These are phyloP conservation scores for Carallia pectinifolia DNA, from an alignment of 345 rosid species.

Conservation along the genomic window DNA sequence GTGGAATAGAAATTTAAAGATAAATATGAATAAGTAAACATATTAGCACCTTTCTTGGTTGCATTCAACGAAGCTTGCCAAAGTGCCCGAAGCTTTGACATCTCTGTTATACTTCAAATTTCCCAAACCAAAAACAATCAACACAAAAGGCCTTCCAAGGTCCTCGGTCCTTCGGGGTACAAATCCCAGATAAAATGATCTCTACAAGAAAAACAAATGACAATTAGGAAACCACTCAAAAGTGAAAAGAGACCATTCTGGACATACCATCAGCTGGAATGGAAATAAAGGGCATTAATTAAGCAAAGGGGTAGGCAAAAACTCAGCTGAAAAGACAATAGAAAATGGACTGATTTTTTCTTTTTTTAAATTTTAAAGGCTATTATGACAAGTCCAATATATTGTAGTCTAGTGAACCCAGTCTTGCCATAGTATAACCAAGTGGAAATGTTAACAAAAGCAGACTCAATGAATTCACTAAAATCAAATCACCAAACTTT, in stretches of 20 bases:
- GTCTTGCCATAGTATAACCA: too few species aligned
- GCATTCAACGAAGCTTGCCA: constrained; percentile 81
- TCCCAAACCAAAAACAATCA: neutral
- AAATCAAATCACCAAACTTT: too few species aligned
- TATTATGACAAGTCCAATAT: too few species aligned
- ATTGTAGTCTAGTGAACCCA: too few species aligned
- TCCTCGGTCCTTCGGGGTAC: too few species aligned
- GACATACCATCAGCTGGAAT: too few species aligned
- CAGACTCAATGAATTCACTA: neutral
- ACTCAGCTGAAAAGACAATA: neutral
- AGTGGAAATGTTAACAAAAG: neutral
- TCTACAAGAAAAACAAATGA: neutral
- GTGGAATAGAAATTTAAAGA: neutral
- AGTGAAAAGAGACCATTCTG: too few species aligned
- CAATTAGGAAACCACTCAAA: too few species aligned
- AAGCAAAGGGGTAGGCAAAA: neutral
- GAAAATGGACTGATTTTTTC: too few species aligned
- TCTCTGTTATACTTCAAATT: constrained; percentile 19
- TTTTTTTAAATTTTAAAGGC: too few species aligned
- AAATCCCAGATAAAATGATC: neutral
- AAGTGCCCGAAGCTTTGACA: constrained; percentile 73
- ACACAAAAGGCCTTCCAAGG: too few species aligned
- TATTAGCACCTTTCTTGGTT: constrained; percentile 66
- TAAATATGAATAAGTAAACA: neutral
- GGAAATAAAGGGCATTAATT: neutral